Base-by-base conservation (phyloP, 208 protist genomes). In the Tritrichomonas foetus region DNA sequence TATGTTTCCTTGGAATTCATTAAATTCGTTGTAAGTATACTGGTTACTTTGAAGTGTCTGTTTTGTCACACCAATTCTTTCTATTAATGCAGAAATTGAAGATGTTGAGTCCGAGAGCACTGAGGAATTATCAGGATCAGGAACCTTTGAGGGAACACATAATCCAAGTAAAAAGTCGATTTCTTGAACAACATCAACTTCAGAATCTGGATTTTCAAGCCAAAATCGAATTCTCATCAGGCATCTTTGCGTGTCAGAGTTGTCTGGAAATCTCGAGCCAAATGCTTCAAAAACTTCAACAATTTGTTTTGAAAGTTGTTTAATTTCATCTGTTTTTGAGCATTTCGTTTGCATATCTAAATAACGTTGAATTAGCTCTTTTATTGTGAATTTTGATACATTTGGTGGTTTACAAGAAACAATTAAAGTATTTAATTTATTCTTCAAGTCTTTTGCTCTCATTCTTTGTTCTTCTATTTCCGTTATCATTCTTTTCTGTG, bases 141-240 rank as follows among this genome's bases (percentile, higher is more conserved):
- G 5, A 22, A 61, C 53, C 16, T 61, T 61, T 22, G 53, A 61
- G 16, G 53, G 53, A 61, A 61, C 16, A 57, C 78, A 89, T 27
- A 89, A 33, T 89, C 78, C 78, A 8, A 89, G 30, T 57, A 89
- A 39, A 57, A 89, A 89, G 22, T 89, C 47, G 20, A 89, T 89
- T 57, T 89, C 78, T 89, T 89, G 78, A 50, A 57, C n/a, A 33
- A 89, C 47, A 57, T 89, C 47, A 57, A 89, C 44, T 33, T 57
- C 78, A 57, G 47, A 20, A 3, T 25, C 5, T 36, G 78, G 47
- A 57, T 49, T 49, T 39, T 89, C n/a, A 61, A 89, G 47, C 78
- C 78, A 89, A 39, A 61, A 39, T 3, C 27, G 8, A 27, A 89
- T 89, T 36, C 78, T 13, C 9, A 20, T 57, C 20, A 89, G 33